Base-by-base conservation (phyloP, 495 filamentous ascomycete species). In the Ramalina peruviana region DNA sequence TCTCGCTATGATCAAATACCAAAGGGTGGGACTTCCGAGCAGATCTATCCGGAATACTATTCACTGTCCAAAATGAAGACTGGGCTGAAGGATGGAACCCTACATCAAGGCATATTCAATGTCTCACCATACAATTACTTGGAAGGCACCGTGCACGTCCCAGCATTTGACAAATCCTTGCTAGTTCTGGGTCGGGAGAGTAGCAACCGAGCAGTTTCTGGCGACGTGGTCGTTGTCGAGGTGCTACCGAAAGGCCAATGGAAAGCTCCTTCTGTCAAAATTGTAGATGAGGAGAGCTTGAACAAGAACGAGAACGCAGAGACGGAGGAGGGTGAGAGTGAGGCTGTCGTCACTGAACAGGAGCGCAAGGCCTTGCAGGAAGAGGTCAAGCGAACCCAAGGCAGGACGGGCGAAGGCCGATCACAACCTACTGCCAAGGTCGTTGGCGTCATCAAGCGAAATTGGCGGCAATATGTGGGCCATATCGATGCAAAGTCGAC, bases 41-140 rank as follows among this genome's bases (percentile, higher is more conserved):
- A 82, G 36, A 67, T 97, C 41, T 98, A 98, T 62, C 79, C 78
- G 1, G 80, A 89, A 57, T 87, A 97, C 58, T 86, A 79, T 40
- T 81, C 81, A 5, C 70, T 89, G 65, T 95, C 93, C n/a, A 94
- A 86, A 67, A 83, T 96, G 74, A 86, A 86, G 73, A 98, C 92
- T 23, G 88, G 88, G 1, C 68, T 95, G 46, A 88, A 88, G 63
- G 79, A 78, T 17, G 87, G 87, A 11, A 81, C 82, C 20, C 66
- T 98, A 40, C 92, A 97, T 63, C 89, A 97, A 64, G 92, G 92
- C 37, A 79, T 83, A 15, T 98, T 93, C 69, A 94, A 90, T 58
- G 86, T 97, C 21, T 97, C 92, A 10, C 86, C 87, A 7, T 98
- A 97, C 71, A 97, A 98, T 64, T 97, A 94, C 59, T 70, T 97